Conservation (phyloP, 257 asterid genomes). For the Perilla frutescens region DNA sequence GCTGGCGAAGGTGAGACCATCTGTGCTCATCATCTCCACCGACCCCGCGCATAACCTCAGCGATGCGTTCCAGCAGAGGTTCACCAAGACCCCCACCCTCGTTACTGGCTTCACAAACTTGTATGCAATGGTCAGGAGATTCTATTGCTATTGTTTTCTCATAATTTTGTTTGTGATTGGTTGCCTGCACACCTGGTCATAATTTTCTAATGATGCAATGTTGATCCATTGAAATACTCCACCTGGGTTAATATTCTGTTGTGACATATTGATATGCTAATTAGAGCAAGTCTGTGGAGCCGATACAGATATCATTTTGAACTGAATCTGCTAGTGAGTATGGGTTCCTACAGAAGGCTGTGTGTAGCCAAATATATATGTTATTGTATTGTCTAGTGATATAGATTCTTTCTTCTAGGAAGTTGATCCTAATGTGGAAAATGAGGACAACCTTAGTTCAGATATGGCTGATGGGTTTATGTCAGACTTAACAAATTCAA, state of each 20-base stretch:
- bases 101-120: slow-evolving; percentile 85
- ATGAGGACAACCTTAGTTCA: slow-evolving; percentile 40
- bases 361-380: not conserved
- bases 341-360: not conserved
- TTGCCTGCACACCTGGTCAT: not conserved
- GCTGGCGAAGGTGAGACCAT: slow-evolving; percentile 70
- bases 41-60: slow-evolving; percentile 97
- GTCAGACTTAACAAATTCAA: slow-evolving; percentile 87
- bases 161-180: not conserved
- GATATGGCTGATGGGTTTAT: slow-evolving; percentile 80
- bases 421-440: slow-evolving; percentile 92
- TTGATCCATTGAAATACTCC: not conserved
- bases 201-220: slow-evolving; percentile 5
- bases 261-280: not conserved
- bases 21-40: slow-evolving; percentile 88
- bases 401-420: slow-evolving; percentile 56
- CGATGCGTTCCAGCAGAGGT: slow-evolving; percentile 89
- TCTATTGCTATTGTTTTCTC: not conserved
- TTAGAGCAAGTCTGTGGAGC: not conserved
- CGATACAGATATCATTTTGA: not conserved
- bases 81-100: slow-evolving; percentile 85
- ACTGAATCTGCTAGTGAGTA: not conserved
- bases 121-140: slow-evolving; percentile 78
- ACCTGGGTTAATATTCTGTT: not conserved
- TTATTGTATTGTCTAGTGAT: slow-evolving; percentile 15